Evolutionary conservation across 1,139 yeast genomes (phyloP).

Genomic region (Ashbya aceris): DNA sequence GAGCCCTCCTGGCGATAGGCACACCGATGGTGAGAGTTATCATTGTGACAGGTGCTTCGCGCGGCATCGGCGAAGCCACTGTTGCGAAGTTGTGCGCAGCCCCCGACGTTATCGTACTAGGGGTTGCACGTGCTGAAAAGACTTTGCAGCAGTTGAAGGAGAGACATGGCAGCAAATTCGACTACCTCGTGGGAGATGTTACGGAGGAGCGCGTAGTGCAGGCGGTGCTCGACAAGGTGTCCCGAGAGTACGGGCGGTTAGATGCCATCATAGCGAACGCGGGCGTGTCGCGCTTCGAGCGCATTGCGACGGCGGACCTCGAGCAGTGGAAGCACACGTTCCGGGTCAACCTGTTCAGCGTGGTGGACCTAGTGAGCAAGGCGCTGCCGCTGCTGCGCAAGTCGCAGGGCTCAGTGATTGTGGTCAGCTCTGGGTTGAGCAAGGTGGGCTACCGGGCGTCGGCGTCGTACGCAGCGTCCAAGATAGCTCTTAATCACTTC

Average conservation of each 20-base stretch:
- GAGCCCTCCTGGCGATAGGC: no score
- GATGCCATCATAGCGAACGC: slow-evolving; percentile 79
- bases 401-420: slow-evolving; percentile 38
- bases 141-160: slow-evolving; percentile 38
- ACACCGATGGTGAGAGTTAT: slow-evolving; percentile 20
- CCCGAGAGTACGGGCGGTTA: slow-evolving; percentile 40
- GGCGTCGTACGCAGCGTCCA: slow-evolving; percentile 86
- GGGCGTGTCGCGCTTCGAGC: slow-evolving; percentile 66
- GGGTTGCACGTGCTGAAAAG: slow-evolving; percentile 58
- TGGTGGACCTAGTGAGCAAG: slow-evolving; percentile 45
- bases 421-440: slow-evolving; percentile 79
- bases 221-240: slow-evolving; percentile 41
- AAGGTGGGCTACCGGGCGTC: slow-evolving; percentile 24
- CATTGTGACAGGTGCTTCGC: slow-evolving; percentile 67
- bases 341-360: slow-evolving; percentile 72
- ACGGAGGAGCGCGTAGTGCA: slow-evolving; percentile 37
- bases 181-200: slow-evolving; percentile 60
- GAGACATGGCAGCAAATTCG: slow-evolving; percentile 45
- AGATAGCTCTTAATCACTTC: slow-evolving; percentile 79
- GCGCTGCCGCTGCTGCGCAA: slow-evolving; percentile 20
- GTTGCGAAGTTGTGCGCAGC: slow-evolving; percentile 43
- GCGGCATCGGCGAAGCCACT: slow-evolving; percentile 71
- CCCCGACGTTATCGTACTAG: slow-evolving; percentile 53
- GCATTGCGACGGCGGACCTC: slow-evolving; percentile 34
- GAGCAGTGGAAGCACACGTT: slow-evolving; percentile 55